Evolutionary conservation across 129 eudicot genomes (phyloP), one percentile per base, ranked within the genome.

Genomic region (Centrapalus pauciflorus): DNA sequence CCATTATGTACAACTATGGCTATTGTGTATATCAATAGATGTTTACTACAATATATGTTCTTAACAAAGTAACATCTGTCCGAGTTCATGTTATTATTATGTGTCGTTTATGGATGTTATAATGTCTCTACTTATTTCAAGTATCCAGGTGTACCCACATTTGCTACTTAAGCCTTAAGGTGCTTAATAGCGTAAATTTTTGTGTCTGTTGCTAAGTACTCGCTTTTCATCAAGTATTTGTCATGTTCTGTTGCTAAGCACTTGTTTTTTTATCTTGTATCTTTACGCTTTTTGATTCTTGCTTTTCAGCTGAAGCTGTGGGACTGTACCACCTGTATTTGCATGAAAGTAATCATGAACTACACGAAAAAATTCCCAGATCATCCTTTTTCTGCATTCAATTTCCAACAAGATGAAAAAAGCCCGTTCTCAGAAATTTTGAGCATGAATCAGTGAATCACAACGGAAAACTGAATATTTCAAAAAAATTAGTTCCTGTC

Each of bases 281-380:
- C 3, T 58, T 65, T 86, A 88, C 90, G 89, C 97, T 94, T 70
- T 94, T 94, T 70, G 99, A 94, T 81, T 86, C 99, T 32, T 89
- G 99, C 79, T 94, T 94, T 75, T 84, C 99, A 17, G 86, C 99
- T 54, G 97, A 94, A 61, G 99, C 93, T 0, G 96, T 80, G 64
- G 93, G 79, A 45, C 64, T 94, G 1, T 94, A 94, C 71, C 90
- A 81, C 63, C 83, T 94, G 48, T 94, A 94, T 74, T 76, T 94
- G 67, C 96, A 86, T 45, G 97, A 94, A 77, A 87, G 84, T 55
- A 76, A 88, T 25, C 86, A 70, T 58, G 97, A 94, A 43, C 66
- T 94, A 73, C 95, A 89, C 32, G 97, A 94, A 73, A 88, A 82
- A 51, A 86, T 94, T 49, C 97, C 90, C 0, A 87, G 84, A 8